phyloP scores from a whole-genome alignment of 116 monocot genomes.

The Iris pallida region DNA sequence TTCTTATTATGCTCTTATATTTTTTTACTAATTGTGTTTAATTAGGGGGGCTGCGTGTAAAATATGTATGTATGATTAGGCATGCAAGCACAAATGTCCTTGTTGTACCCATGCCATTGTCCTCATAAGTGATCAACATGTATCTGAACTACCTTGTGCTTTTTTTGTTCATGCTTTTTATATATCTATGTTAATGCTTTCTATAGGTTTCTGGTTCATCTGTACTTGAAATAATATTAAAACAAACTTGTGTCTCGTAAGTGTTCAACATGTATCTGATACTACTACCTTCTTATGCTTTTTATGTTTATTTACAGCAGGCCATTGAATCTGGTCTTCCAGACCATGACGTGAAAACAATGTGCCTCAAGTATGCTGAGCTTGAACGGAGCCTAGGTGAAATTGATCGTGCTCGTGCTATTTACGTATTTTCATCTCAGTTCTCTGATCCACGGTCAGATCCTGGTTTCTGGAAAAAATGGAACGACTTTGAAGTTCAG shows the following conservation, averaged over 20 bases:
- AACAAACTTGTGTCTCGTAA: not conserved
- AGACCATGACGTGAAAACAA: slow-evolving; percentile 68
- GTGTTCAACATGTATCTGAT: not conserved
- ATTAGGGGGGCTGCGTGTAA: no score
- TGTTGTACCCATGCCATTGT: no score
- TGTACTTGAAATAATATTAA: not conserved
- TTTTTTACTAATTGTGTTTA: no score
- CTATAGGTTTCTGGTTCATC: no score
- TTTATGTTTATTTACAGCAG: slow-evolving; percentile 53
- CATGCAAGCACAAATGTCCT: no score
- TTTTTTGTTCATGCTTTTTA: no score
- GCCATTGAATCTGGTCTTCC: slow-evolving; percentile 97
- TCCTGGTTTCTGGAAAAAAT: slow-evolving; percentile 82
- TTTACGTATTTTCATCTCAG: slow-evolving; percentile 79
- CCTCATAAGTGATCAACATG: no score
- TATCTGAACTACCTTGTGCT: no score
- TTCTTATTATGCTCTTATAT: not conserved
- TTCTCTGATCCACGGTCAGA: slow-evolving; percentile 86
- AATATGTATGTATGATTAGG: no score
- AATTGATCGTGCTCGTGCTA: slow-evolving; percentile 85
- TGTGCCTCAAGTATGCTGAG: slow-evolving; percentile 95
- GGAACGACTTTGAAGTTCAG: slow-evolving; percentile 93
- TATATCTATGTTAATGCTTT: no score
- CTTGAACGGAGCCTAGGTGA: slow-evolving; percentile 92
- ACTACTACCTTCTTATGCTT: slow-evolving; percentile 1